Base-by-base conservation (phyloP, 306 rosid genomes). In the Gillenia trifoliata region DNA sequence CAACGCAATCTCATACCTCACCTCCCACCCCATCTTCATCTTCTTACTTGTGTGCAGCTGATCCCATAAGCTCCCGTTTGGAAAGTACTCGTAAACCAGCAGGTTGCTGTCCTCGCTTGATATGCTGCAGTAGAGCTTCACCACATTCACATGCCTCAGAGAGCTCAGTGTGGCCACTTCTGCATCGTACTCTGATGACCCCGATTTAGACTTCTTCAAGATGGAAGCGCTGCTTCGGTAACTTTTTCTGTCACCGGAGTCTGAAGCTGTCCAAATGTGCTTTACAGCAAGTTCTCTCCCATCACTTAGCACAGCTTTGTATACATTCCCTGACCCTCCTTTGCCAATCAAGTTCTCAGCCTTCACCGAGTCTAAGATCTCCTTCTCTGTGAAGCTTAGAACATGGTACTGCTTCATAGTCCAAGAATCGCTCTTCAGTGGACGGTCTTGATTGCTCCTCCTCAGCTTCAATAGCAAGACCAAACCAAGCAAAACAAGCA, bases 301-400 rank as follows among this genome's bases (percentile, higher is more conserved):
- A 41, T 84, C 80, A 50, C 81, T 70, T 5, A 91, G 87, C 6
- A 66, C 76, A 8, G 70, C 97, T 73, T 79, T 88, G 86, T 93
- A 93, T 45, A 93, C 98, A 74, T 84, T 86, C 61, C 98, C 98
- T 4, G 98, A 93, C 67, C 98, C 98, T 67, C 98, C 98, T 75
- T 83, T 91, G 2, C 97, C 98, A 28, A 93, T 89, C 80, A 89
- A 63, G 43, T 88, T 93, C 77, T 86, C 91, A 11, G 81, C 71
- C 79, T 81, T 88, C 68, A 93, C 64, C 13, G 89, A 86, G 10
- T 89, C 82, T 40, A 89, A 70, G 28, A 93, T 77, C 61, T 91
- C 98, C 28, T 73, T 83, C 78, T 93, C 96, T 11, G 86, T 80
- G 83, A 93, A 86, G 85, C 79, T 82, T 3, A 93, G 28, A 57